Evolutionary conservation across 2,329 filamentous ascomycete species (phyloP).

Genomic region (Neofusicoccum ribis): DNA sequence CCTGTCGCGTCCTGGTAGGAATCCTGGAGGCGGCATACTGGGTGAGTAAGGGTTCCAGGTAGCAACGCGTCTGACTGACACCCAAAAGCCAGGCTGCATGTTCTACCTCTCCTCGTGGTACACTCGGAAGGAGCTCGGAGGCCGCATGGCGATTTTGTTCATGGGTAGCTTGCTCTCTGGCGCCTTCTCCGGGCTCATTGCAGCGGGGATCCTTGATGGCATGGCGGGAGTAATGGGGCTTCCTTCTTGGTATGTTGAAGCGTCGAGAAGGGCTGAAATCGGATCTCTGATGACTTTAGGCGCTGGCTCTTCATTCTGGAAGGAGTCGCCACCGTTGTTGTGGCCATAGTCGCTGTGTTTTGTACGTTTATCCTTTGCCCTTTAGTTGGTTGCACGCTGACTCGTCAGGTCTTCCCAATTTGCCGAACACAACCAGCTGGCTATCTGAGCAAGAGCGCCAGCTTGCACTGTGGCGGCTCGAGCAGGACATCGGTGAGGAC

Average conservation of each 20-base stretch:
- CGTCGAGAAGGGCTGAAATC: accelerated
- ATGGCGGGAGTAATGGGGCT: background rate
- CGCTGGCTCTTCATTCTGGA: conserved; percentile 14
- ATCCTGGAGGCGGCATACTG: conserved; percentile 55
- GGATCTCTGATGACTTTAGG: background rate
- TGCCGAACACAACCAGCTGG: conserved; percentile 54
- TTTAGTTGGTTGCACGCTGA: conserved; percentile 51
- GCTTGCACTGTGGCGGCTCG: conserved; percentile 38
- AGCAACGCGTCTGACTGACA: too few relatives aligned
- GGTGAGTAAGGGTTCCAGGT: background rate
- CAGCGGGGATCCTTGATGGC: conserved; percentile 29
- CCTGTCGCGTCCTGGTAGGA: conserved; percentile 53
- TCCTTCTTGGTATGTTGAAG: background rate
- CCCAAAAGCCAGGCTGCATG: conserved; percentile 19
- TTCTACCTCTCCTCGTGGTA: conserved; percentile 26
- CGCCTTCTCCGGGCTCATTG: conserved; percentile 21
- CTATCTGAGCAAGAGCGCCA: conserved; percentile 41
- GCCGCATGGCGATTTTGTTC: conserved; percentile 22
- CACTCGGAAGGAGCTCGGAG: conserved; percentile 22
- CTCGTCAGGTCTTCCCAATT: conserved; percentile 61
- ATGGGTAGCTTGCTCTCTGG: conserved; percentile 16
- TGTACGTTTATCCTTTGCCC: conserved; percentile 59
- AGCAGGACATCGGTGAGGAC: conserved; percentile 40
- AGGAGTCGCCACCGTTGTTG: conserved; percentile 20
- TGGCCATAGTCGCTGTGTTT: conserved; percentile 27